Evolutionary conservation across 2,329 filamentous ascomycete species (phyloP).

Genomic region (Ceratocystis cacaofunesta): DNA sequence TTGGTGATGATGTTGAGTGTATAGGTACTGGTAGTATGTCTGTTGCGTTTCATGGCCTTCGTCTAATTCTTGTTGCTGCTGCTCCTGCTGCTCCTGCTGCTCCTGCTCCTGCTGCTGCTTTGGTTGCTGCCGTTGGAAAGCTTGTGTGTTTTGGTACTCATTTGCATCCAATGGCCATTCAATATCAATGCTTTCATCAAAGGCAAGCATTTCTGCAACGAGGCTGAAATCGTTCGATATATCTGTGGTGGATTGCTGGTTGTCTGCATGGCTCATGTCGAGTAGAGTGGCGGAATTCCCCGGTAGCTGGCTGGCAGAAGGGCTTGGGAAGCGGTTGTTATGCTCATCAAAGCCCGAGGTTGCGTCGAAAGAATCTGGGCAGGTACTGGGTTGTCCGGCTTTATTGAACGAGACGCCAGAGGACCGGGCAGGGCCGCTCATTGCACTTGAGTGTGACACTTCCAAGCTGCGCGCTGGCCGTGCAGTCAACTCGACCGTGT

Average conservation of each 20-base stretch:
- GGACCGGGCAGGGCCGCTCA: no score
- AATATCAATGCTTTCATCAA: background rate
- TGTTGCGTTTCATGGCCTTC: background rate
- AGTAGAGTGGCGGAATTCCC: background rate
- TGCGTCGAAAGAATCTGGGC: no score
- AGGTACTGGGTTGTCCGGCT: background rate
- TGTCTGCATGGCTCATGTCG: background rate
- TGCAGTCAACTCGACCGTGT: background rate
- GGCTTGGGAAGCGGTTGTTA: background rate
- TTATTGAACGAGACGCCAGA: background rate
- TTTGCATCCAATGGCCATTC: background rate
- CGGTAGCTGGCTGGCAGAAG: background rate
- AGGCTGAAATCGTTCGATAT: background rate
- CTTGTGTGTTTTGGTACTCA: background rate
- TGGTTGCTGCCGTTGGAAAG: background rate
- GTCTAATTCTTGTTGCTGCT: background rate
- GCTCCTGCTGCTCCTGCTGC: background rate
- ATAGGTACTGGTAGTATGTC: background rate
- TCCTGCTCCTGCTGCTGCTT: background rate
- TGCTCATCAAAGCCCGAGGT: background rate
- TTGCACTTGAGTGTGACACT: background rate
- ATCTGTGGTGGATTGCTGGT: background rate
- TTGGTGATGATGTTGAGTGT: background rate
- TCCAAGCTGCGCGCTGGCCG: background rate
- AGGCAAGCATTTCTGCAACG: background rate